A percentile compares a stretch with the other conserved stretches of the same genome.
phyloP scores from a whole-genome alignment of 202 grass and related monocot species.

The Sporobolus alterniflorus region DNA sequence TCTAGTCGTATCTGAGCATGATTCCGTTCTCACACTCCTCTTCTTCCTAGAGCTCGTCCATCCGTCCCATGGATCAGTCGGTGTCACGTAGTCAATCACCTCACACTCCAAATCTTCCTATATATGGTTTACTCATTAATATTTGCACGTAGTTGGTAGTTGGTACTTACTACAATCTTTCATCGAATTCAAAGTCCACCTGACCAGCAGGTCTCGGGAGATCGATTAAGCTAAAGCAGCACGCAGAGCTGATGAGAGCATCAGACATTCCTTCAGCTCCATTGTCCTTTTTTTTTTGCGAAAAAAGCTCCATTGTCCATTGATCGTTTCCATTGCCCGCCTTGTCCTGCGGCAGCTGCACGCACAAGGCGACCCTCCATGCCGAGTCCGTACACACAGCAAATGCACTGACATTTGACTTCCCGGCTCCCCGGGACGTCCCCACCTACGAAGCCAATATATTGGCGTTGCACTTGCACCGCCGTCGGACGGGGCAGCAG shows the following conservation, averaged over 20 bases:
- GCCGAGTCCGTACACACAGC: constrained; percentile 4
- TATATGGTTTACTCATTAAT: no score
- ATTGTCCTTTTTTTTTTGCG: no score
- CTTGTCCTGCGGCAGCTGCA: not conserved
- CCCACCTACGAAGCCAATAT: not conserved
- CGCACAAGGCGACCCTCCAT: not conserved
- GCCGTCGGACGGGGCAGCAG: not conserved
- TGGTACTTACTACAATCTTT: no score
- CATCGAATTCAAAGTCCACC: no score
- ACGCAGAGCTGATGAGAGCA: no score
- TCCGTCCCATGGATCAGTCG: not conserved
- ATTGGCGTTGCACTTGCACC: constrained; percentile 12
- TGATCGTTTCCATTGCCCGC: not conserved
- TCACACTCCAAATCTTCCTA: not conserved
- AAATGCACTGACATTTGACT: not conserved
- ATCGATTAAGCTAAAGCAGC: no score
- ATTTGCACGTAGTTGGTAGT: no score
- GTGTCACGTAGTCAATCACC: not conserved
- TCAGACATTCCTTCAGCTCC: not conserved
- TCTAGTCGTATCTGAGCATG: no score
- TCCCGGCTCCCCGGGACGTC: not conserved
- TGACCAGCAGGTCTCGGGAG: no score
- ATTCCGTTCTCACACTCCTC: not conserved
- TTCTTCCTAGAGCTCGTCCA: not conserved
- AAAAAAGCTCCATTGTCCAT: not conserved